These are phyloP conservation scores for Choiromyces venosus DNA, from an alignment of 495 filamentous ascomycete genomes.

Conservation along the genomic window DNA sequence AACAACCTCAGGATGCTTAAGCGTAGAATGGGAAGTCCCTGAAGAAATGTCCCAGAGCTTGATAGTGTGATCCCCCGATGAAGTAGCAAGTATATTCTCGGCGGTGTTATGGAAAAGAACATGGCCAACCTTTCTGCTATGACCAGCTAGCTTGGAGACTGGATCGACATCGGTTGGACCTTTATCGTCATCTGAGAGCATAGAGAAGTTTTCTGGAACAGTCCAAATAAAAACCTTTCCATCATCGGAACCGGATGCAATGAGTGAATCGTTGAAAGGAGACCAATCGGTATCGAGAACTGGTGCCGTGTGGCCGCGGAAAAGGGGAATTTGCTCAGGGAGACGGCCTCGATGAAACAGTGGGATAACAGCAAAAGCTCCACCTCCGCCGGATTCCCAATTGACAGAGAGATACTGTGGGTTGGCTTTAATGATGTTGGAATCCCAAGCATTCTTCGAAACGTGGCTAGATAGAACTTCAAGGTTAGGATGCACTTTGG, in stretches of 20 bases:
- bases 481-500: background rate
- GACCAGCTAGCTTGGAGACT: conserved; percentile 69
- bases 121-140: conserved; percentile 89
- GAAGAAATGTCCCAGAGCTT: conserved; percentile 93
- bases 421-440: conserved; percentile 94
- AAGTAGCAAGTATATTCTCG: conserved; percentile 89
- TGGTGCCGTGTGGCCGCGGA: conserved; percentile 89
- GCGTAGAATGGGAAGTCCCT: conserved; percentile 62
- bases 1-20: conserved; percentile 84
- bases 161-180: conserved; percentile 71
- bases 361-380: conserved; percentile 94
- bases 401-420: conserved; percentile 95
- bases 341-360: conserved; percentile 79
- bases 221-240: conserved; percentile 95
- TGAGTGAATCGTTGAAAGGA: conserved; percentile 87
- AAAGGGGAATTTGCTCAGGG: conserved; percentile 88
- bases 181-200: conserved; percentile 78
- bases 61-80: conserved; percentile 89
- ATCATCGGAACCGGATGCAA: conserved; percentile 93
- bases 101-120: conserved; percentile 96
- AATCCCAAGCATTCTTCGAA: conserved; percentile 98
- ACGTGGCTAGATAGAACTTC: conserved; percentile 49
- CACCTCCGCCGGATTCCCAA: conserved; percentile 95
- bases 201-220: conserved; percentile 80
- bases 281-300: conserved; percentile 99